Evolutionary conservation across 2,329 filamentous ascomycete species (phyloP).

Genomic region (Penicillium vulpinum): DNA sequence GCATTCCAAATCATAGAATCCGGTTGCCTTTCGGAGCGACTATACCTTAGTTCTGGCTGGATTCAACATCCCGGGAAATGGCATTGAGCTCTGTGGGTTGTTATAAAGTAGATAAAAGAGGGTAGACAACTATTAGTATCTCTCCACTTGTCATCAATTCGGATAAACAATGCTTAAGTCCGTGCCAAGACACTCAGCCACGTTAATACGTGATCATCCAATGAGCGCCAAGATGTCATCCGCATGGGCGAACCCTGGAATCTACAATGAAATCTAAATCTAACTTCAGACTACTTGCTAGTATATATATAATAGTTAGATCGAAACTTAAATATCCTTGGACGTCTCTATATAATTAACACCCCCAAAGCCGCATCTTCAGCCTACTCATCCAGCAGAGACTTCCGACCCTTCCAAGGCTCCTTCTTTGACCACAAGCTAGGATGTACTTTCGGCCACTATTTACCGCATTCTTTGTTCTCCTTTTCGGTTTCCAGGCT

Average conservation of each 20-base stretch:
- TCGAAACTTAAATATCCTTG: background rate
- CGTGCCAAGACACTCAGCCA: slow-evolving; percentile 10
- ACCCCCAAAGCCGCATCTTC: too few species aligned
- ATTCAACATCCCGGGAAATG: background rate
- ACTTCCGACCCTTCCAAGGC: background rate
- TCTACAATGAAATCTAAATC: background rate
- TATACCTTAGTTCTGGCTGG: background rate
- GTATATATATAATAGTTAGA: too few species aligned
- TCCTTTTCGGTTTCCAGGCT: background rate
- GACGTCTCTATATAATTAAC: background rate
- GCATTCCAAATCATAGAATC: too few species aligned
- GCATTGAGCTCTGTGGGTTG: background rate
- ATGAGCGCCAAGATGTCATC: slow-evolving; percentile 7
- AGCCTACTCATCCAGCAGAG: too few species aligned
- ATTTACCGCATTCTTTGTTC: background rate
- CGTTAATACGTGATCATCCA: slow-evolving; percentile 1
- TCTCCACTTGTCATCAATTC: background rate
- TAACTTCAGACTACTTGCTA: background rate
- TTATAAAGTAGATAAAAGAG: too few species aligned
- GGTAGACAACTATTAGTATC: too few species aligned
- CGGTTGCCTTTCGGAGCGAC: background rate
- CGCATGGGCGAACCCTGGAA: background rate
- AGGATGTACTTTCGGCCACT: background rate
- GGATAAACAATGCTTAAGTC: background rate
- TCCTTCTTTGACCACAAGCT: background rate